Percentiles rank a stretch among this genome's conserved stretches.
Evolutionary conservation across 495 filamentous ascomycete genomes (phyloP).

Genomic region (Neurospora intermedia): DNA sequence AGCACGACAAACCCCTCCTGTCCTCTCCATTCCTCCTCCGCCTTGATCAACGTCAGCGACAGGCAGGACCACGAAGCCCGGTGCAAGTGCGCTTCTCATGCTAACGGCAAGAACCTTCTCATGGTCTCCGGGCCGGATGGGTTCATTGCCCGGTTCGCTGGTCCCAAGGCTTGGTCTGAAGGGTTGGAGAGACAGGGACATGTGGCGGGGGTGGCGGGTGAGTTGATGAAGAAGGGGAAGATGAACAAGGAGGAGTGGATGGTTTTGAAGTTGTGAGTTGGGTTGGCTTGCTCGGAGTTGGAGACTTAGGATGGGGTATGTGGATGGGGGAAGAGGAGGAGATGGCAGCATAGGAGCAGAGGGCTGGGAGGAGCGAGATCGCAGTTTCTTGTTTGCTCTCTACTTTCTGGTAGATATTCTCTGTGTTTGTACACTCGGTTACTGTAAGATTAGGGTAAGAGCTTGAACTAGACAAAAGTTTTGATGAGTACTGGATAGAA

Average conservation of each 20-base stretch:
- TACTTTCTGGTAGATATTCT: background rate
- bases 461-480: background rate
- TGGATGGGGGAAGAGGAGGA: slow-evolving; percentile 14
- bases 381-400: background rate
- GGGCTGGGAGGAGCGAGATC: background rate
- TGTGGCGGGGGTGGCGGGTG: slow-evolving; percentile 31
- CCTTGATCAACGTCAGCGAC: background rate
- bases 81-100: background rate
- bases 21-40: slow-evolving; percentile 14
- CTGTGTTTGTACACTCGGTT: background rate
- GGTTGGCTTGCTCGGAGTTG: background rate
- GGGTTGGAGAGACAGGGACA: slow-evolving; percentile 63
- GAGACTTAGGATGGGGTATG: background rate
- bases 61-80: background rate
- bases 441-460: background rate
- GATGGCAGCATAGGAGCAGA: background rate
- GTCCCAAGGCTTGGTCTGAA: slow-evolving; percentile 59
- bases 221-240: slow-evolving; percentile 14
- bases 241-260: slow-evolving; percentile 35
- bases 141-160: slow-evolving; percentile 71
- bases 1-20: slow-evolving; percentile 2
- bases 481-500: background rate
- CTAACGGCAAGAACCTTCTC: slow-evolving; percentile 45
- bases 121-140: slow-evolving; percentile 83
- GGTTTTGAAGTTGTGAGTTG: slow-evolving; percentile 40